Evolutionary conservation across 345 rosid species (phyloP).

Genomic region (Kernera saxatilis): DNA sequence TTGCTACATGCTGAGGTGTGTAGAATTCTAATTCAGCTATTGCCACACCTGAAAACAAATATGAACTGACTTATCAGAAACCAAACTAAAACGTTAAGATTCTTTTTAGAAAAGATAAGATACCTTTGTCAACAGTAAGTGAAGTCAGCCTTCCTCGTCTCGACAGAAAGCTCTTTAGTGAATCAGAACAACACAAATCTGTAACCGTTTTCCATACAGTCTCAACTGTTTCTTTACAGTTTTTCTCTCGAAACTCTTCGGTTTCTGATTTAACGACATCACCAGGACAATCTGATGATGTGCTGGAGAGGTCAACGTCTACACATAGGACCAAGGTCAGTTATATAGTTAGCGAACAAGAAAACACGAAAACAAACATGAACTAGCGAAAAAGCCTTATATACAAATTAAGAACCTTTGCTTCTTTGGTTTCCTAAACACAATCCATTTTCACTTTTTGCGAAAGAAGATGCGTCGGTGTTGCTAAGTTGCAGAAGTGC

Average conservation of each 20-base stretch:
- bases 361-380: neutral
- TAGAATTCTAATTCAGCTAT: conserved; percentile 71
- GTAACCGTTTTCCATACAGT: conserved; percentile 62
- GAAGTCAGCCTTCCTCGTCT: conserved; percentile 77
- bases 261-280: conserved; percentile 35
- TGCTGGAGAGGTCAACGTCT: conserved; percentile 38
- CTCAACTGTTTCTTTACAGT: conserved; percentile 50
- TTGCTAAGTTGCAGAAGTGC: conserved; percentile 85
- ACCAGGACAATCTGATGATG: conserved; percentile 45
- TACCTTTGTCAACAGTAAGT: conserved; percentile 66
- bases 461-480: conserved; percentile 42
- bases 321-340: conserved; percentile 6
- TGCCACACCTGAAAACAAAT: conserved; percentile 51
- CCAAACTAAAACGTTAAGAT: neutral
- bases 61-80: neutral
- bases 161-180: conserved; percentile 62
- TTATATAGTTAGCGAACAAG: conserved; percentile 1
- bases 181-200: conserved; percentile 62
- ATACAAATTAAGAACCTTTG: conserved; percentile 34
- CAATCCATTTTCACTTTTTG: conserved; percentile 39
- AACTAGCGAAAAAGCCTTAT: neutral
- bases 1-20: conserved; percentile 49
- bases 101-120: neutral
- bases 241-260: conserved; percentile 32
- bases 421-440: conserved; percentile 41